Conservation (phyloP, 306 rosid species). For the Vigna reflexopilosa region DNA sequence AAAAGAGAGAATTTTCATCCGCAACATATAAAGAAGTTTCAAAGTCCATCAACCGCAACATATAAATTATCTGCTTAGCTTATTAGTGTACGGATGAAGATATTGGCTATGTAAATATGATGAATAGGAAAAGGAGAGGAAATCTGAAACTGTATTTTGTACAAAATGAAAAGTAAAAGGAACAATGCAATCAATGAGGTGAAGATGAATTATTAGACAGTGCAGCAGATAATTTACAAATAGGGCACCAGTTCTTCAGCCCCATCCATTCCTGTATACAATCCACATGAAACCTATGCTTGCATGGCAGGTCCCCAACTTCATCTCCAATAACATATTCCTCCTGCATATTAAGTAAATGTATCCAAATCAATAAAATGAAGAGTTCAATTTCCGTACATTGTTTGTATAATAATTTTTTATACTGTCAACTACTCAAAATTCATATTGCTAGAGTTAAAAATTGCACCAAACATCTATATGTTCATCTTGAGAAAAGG, state of each 20-base stretch:
- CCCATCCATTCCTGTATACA: slow-evolving; percentile 83
- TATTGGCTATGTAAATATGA: slow-evolving; percentile 55
- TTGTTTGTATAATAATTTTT: too few relatives aligned
- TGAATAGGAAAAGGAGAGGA: slow-evolving; percentile 31
- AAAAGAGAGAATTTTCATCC: slow-evolving; percentile 40
- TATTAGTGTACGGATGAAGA: slow-evolving; percentile 50
- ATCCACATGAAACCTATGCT: slow-evolving; percentile 65
- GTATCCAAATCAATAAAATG: background rate
- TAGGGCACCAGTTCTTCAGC: slow-evolving; percentile 91
- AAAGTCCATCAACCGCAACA: slow-evolving; percentile 23
- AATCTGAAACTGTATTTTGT: slow-evolving; percentile 35
- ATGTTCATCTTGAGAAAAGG: background rate
- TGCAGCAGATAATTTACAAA: slow-evolving; percentile 70
- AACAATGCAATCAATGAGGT: slow-evolving; percentile 45
- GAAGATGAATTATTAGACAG: slow-evolving; percentile 42
- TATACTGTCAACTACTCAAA: too few relatives aligned
- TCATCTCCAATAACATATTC: slow-evolving; percentile 78
- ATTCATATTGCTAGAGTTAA: background rate
- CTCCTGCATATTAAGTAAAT: slow-evolving; percentile 58
- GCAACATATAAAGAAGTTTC: slow-evolving; percentile 43
- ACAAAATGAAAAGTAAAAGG: slow-evolving; percentile 29
- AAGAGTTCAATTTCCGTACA: background rate
- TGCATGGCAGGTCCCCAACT: slow-evolving; percentile 68
- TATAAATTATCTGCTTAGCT: slow-evolving; percentile 28
- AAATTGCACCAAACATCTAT: background rate